Base-by-base conservation (phyloP, 129 eudicot genomes). In the Pulicaria dysenterica region DNA sequence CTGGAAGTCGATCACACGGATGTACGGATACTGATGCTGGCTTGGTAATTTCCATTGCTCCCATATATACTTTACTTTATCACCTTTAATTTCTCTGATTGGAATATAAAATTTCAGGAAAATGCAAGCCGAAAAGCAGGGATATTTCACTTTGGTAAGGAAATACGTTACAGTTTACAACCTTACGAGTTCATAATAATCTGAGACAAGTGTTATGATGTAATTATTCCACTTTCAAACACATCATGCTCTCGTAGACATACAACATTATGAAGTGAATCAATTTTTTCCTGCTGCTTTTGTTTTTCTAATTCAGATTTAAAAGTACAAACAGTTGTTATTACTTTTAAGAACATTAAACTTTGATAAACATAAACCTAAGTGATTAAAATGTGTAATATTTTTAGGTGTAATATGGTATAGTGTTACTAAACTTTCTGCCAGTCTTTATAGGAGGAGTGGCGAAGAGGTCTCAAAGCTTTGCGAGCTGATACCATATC, bases 91-190 rank as follows among this genome's bases (percentile, higher is more conserved):
- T 45, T 67, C 17, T 36, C 62, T 67, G 47, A 56, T 80, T 11
- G 8, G 40, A 41, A 5, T 47, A 13, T 62, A 16, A 11, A 55
- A 19, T 4, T 76, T 15, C 85, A 88, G 97, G 97, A 91, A 91
- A 82, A 84, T 91, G 97, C 87, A 80, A 76, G 90, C 97, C 38
- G 92, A 84, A 79, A 91, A 81, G 69, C 97, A 91, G 74, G 97
- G 92, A 47, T 91, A 82, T 48, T 91, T 91, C 76, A 88, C 92
- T 45, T 72, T 72, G 92, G 97, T 91, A 86, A 81, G 92, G 42
- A 63, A 66, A 45, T 6, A 54, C 5, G 10, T 15, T 45, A 36
- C 46, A n/a, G 34, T 41, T 24, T 43, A 60, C 36, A 7, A 39
- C 9, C 17, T 57, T 49, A 43, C 47, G 4, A 9, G 9, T 51